Percentiles rank a stretch among this genome's conserved stretches.
Evolutionary conservation across 148 eudicot genomes (phyloP).

Genomic region (Chenopodium album): DNA sequence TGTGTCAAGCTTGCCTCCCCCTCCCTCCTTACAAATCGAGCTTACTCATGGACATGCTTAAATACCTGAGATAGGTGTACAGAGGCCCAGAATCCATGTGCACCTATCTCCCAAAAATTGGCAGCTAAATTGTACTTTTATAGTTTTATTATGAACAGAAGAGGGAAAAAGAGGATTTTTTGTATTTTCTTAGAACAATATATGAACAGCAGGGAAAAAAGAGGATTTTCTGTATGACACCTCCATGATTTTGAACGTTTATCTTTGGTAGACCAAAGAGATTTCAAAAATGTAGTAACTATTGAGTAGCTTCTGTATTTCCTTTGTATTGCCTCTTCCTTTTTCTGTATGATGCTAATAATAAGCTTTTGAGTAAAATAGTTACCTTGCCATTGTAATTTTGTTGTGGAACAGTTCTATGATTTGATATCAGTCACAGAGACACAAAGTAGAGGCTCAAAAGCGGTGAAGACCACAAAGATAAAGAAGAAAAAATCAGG

Average conservation of each 20-base stretch:
- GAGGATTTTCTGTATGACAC: no score
- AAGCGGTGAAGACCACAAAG: slow-evolving; percentile 55
- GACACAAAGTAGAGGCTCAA: slow-evolving; percentile 36
- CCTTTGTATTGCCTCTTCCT: not conserved
- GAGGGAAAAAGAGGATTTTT: no score
- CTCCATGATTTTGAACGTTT: no score
- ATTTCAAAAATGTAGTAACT: no score
- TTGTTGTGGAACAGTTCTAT: slow-evolving; percentile 59
- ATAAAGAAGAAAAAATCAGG: slow-evolving; percentile 66
- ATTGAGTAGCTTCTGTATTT: no score
- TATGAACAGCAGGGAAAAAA: no score
- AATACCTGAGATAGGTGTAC: not conserved
- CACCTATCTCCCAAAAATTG: not conserved
- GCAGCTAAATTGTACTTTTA: not conserved
- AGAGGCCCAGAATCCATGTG: no score
- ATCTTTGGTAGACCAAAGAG: no score
- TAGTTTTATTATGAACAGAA: no score
- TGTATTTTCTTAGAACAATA: no score
- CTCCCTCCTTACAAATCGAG: not conserved
- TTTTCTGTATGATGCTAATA: not conserved
- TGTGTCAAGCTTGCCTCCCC: no score
- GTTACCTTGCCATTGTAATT: not conserved
- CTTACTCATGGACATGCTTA: not conserved
- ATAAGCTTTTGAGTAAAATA: not conserved
- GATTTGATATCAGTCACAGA: slow-evolving; percentile 62